Evolutionary conservation across 2,329 filamentous ascomycete species (phyloP).

Genomic region (Sporothrix humicola): DNA sequence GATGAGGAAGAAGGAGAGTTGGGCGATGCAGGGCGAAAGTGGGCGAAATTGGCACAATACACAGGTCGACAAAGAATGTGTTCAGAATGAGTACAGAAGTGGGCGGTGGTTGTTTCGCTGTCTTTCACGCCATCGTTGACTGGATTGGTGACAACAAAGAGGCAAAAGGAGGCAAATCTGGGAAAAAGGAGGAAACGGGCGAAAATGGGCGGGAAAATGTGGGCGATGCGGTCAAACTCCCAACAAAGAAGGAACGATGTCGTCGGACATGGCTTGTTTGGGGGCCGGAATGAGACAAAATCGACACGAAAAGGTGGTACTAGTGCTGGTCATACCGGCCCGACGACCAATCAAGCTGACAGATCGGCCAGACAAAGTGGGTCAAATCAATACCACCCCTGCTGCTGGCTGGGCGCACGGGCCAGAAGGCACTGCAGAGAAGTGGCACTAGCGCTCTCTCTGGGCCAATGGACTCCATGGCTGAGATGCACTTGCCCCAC

Average conservation of each 20-base stretch:
- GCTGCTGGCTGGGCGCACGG: too few relatives aligned
- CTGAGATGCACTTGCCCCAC: too few relatives aligned
- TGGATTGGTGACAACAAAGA: slow-evolving; percentile 18
- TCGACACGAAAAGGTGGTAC: not conserved
- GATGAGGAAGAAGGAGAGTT: slow-evolving; percentile 28
- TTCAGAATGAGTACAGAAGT: not conserved
- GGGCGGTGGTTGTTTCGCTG: not conserved
- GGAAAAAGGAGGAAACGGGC: not conserved
- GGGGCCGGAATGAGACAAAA: slow-evolving; percentile 4
- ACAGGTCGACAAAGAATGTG: not conserved
- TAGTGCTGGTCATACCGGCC: slow-evolving; percentile 25
- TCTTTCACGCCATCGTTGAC: not conserved
- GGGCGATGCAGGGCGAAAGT: not conserved
- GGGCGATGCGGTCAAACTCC: slow-evolving; percentile 38
- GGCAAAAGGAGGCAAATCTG: slow-evolving; percentile 17
- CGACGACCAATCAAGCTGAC: not conserved
- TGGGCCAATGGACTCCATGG: not conserved
- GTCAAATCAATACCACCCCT: not conserved
- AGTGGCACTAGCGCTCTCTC: not conserved
- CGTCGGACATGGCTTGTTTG: slow-evolving; percentile 17
- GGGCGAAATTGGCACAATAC: slow-evolving; percentile 25
- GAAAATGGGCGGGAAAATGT: slow-evolving; percentile 1
- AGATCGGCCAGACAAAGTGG: not conserved
- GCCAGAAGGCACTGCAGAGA: not conserved
- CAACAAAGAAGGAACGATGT: slow-evolving; percentile 30